Conservation (phyloP, 495 filamentous ascomycete genomes). For the Ascodesmis nigricans region DNA sequence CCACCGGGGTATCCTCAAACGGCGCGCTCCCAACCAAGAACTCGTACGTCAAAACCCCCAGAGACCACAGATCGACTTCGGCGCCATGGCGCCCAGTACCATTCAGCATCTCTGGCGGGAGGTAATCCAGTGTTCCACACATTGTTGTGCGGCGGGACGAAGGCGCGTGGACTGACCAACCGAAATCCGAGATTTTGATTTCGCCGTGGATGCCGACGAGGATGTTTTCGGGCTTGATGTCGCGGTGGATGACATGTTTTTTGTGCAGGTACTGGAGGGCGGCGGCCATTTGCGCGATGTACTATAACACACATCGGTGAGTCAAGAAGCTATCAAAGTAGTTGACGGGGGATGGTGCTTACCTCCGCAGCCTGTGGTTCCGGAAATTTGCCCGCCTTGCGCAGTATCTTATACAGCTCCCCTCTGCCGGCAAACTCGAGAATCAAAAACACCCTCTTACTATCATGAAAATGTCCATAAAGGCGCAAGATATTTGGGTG, state of each 20-base stretch:
- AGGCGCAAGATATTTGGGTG: conserved; percentile 90
- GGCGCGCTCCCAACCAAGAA: conserved; percentile 90
- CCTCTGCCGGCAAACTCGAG: conserved; percentile 89
- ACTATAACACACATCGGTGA: conserved; percentile 30
- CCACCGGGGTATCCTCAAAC: conserved; percentile 84
- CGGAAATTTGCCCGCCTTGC: conserved; percentile 67
- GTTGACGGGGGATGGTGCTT: too few species aligned
- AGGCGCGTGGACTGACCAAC: conserved; percentile 94
- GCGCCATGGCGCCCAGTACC: conserved; percentile 74
- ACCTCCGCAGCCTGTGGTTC: conserved; percentile 72
- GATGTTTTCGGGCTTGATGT: conserved; percentile 99
- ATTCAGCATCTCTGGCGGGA: conserved; percentile 93
- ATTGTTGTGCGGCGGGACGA: conserved; percentile 79
- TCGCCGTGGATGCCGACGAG: conserved; percentile 92
- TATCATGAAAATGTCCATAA: conserved; percentile 93
- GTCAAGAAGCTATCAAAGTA: conserved; percentile 4
- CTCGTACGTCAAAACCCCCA: conserved; percentile 90
- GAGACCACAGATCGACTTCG: conserved; percentile 88
- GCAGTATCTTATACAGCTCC: conserved; percentile 90
- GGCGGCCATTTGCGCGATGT: conserved; percentile 95
- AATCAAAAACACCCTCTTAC: conserved; percentile 85
- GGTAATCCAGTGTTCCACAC: conserved; percentile 92
- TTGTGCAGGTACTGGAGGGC: conserved; percentile 81
- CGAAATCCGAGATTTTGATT: conserved; percentile 97
- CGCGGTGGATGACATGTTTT: conserved; percentile 95